Base-by-base conservation (phyloP, 495 filamentous ascomycete species). In the Neurospora intermedia region DNA sequence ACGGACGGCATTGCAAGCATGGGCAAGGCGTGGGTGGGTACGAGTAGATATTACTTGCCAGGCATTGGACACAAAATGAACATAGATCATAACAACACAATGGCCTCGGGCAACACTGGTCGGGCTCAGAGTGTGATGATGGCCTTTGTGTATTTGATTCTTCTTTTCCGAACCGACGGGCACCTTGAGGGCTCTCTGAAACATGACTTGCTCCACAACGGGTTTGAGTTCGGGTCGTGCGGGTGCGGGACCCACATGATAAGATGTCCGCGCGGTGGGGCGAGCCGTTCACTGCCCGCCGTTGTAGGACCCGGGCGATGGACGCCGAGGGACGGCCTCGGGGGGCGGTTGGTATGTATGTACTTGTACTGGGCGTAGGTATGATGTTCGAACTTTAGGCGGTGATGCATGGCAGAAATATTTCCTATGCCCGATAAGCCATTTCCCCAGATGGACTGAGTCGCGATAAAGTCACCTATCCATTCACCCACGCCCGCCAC, bases 371-470 rank as follows among this genome's bases (percentile, higher is more conserved):
- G 27, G 27, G 27, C 27, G 3, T 31, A 31, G 1, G 27, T 31
- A 31, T 31, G 27, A 31, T 38, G 35, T 38, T 38, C 27, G 7
- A 71, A 69, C 10, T 38, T 48, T 70, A 31, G 75, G 77, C 78
- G 78, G 78, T 78, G 48, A 74, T 43, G 1, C 0, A 8, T 35
- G 78, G 78, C 78, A 78, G 75, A 79, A 80, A 80, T 75, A 76
- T 73, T 78, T 77, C 71, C 27, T 8, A 35, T 18, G 27, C 13
- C 74, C 74, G 74, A 74, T 76, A 73, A 72, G 72, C 66, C 41
- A 15, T 70, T 6, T 69, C 54, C 54, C 54, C 23, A 15, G 54
- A 62, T 31, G 54, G 54, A 62, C 2, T 6, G 15, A 18, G 18
- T 66, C 54, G 54, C 54, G 27, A 62, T 62, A 35, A 54, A 59